Base-by-base conservation (phyloP, 768 basidiomycete genomes). In the Leucocoprinus birnbaumii region DNA sequence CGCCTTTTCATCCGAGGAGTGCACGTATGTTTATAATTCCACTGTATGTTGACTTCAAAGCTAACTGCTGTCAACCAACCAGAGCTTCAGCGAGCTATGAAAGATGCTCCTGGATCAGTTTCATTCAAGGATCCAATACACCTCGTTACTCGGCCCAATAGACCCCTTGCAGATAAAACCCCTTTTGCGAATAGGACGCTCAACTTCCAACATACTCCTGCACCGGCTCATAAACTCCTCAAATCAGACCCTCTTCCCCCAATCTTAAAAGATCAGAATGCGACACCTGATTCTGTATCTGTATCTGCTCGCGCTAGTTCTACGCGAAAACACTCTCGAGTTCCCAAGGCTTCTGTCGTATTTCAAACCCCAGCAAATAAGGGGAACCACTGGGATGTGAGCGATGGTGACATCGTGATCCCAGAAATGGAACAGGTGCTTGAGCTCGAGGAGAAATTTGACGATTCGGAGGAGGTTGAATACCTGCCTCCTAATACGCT, bases 351-450 rank as follows among this genome's bases (percentile, higher is more conserved):
- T 73, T 74, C 22, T 71, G 67, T 42, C 58, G 71, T 56, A 14
- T 86, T 87, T 59, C 77, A 86, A 62, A 92, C 91, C 0, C 91
- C 91, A 1, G 59, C 77, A 37, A 84, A 83, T 18, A 73, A 70
- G 9, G 88, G 86, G 2, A 76, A 83, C 58, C 82, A 86, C 54
- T 93, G 89, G 90, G 89, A 93, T 61, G 78, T 89, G 31, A 84
- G 82, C 60, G 87, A 89, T 22, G 64, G 65, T 0, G 71, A 69
- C 50, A 68, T 77, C 13, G 66, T 64, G 1, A 48, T 65, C 14
- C 67, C 66, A 2, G 72, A 71, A 40, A 49, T 49, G 26, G 60
- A 60, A 2, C 60, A 67, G 53, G 25, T 61, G 6, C 65, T 71
- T 47, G 70, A 71, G 40, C 57, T 59, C 31, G 53, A 62, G 6